Evolutionary conservation across 1,284 basidiomycete genomes (phyloP).

Genomic region (Hemileia vastatrix): DNA sequence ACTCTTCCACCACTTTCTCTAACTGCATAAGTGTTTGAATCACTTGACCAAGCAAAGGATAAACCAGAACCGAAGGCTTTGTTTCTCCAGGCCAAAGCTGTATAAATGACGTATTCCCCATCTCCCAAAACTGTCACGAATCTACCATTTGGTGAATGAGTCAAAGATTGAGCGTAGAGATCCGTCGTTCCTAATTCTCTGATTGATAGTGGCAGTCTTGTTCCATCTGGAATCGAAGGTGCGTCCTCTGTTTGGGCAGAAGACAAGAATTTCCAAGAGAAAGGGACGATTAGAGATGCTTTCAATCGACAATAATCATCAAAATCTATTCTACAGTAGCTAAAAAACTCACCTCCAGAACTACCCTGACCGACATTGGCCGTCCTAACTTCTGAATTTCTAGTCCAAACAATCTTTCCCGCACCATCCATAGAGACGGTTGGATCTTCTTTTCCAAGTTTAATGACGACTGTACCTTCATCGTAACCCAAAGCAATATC

Average conservation of each 20-base stretch:
- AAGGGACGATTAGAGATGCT: slow-evolving; percentile 3
- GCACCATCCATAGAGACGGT: slow-evolving; percentile 43
- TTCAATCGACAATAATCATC: no score
- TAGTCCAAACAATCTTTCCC: slow-evolving; percentile 42
- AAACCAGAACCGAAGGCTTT: slow-evolving; percentile 41
- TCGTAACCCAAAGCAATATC: slow-evolving; percentile 41
- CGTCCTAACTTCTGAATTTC: slow-evolving; percentile 39
- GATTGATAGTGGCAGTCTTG: slow-evolving; percentile 33
- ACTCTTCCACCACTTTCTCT: slow-evolving; percentile 47
- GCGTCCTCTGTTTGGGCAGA: slow-evolving; percentile 24
- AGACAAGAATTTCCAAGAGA: no score
- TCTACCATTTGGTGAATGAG: slow-evolving; percentile 40
- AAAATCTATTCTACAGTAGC: no score
- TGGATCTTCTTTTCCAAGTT: slow-evolving; percentile 44
- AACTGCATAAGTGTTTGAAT: slow-evolving; percentile 43
- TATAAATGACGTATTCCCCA: slow-evolving; percentile 45
- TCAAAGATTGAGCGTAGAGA: slow-evolving; percentile 39
- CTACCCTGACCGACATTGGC: no score
- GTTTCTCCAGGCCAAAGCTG: slow-evolving; percentile 44
- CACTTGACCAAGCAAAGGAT: slow-evolving; percentile 41
- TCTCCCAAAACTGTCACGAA: slow-evolving; percentile 44
- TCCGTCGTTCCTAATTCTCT: slow-evolving; percentile 43
- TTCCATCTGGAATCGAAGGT: slow-evolving; percentile 31
- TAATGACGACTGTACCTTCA: slow-evolving; percentile 41
- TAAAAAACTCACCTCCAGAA: not conserved